These are phyloP conservation scores for Tricholoma bakamatsutake DNA, from an alignment of 768 basidiomycete species.

Conservation along the genomic window DNA sequence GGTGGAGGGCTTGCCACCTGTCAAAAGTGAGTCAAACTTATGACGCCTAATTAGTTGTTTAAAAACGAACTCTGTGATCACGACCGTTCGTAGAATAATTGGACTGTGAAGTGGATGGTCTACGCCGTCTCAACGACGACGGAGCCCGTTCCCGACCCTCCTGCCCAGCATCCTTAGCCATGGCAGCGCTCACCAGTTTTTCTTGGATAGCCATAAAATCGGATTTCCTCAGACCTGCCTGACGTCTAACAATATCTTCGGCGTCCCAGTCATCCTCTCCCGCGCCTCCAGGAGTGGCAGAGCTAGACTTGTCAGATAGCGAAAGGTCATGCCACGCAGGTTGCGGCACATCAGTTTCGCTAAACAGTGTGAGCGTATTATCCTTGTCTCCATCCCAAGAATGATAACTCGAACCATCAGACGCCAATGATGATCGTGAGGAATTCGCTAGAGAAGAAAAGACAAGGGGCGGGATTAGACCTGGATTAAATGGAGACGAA, in stretches of 20 bases:
- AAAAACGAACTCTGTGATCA: constrained; percentile 27
- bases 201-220: constrained; percentile 75
- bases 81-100: constrained; percentile 59
- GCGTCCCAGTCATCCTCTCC: constrained; percentile 52
- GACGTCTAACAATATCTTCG: constrained; percentile 60
- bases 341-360: constrained; percentile 41
- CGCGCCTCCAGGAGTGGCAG: constrained; percentile 43
- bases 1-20: constrained; percentile 61
- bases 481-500: constrained; percentile 46
- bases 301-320: constrained; percentile 38
- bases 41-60: constrained; percentile 6
- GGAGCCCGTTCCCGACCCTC: constrained; percentile 58
- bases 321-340: constrained; percentile 63
- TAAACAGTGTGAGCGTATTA: constrained; percentile 47
- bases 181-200: constrained; percentile 60
- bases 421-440: constrained; percentile 75
- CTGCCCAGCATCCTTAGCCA: constrained; percentile 49
- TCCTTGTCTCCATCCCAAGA: constrained; percentile 69
- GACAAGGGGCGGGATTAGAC: constrained; percentile 51
- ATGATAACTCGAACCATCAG: constrained; percentile 81
- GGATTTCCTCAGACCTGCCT: constrained; percentile 60
- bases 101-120: constrained; percentile 81
- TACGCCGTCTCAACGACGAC: constrained; percentile 61
- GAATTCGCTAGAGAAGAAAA: constrained; percentile 69
- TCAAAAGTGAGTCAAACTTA: constrained; percentile 5